Evolutionary conservation across 1,284 basidiomycete species (phyloP), one percentile per base, ranked within the genome.

Genomic region (Veloboletus limbatus): DNA sequence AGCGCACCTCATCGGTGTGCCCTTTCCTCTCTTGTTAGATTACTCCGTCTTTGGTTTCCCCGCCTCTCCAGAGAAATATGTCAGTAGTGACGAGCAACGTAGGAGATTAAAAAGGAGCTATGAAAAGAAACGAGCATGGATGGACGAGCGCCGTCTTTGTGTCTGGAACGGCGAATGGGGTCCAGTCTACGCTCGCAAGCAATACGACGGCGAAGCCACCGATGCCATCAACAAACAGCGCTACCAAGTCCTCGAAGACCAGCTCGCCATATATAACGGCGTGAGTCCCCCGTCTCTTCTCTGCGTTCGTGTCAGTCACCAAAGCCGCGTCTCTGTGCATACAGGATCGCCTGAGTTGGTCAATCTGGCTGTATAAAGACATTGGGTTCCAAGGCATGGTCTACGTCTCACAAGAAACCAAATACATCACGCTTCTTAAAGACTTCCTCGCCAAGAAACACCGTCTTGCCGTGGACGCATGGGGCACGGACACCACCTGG

Each of bases 331-430:
- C 9, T n/a, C 18, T 8, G 20, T n/a, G 8, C 8, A 22, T 27
- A 20, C 53, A 85, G 81, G 84, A 85, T 56, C 75, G 71, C 28
- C 60, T 85, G 47, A 83, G 79, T 56, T 91, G 88, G 88, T 83
- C 84, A 0, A 91, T 92, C 63, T 91, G 89, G 88, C 65, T 88
- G 14, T 92, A 88, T 74, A 92, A 91, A 61, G 85, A 91, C 62
- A 87, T 90, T 48, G 88, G 88, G 3, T 90, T 86, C 72, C 88
- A 90, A 63, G 83, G 88, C 32, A 88, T 92, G 85, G 82, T 87
- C 20, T 78, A 87, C 57, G 76, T 84, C 49, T 77, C 78, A 16
- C 74, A 70, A 34, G 74, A 80, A 13, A 85, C 85, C n/a, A 72
- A 82, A 0, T 91, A 88, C 69, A 81, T 84, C 72, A 69, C 69